These are phyloP conservation scores for Calendula officinalis DNA, from an alignment of 129 eudicot genomes.

Conservation along the genomic window DNA sequence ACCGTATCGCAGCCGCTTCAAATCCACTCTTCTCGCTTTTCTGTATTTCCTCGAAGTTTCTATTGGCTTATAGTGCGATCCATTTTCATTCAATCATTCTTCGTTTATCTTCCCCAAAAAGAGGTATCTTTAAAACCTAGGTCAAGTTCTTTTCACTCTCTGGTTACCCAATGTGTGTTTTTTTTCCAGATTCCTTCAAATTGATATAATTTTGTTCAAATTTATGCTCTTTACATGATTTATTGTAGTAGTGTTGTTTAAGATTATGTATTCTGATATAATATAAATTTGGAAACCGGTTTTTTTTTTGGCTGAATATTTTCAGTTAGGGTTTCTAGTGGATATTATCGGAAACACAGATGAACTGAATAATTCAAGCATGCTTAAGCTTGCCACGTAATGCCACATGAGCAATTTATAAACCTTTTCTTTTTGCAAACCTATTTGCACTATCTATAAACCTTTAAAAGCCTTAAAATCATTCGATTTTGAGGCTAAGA, in stretches of 20 bases:
- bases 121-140: slow-evolving; percentile 23
- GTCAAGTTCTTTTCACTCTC: slow-evolving; percentile 14
- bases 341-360: not conserved
- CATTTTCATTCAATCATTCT: not conserved
- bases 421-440: no score
- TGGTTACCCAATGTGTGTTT: not conserved
- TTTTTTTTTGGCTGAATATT: slow-evolving; percentile 12
- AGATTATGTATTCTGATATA: slow-evolving; percentile 4
- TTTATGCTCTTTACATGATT: slow-evolving; percentile 10
- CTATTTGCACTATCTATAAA: no score
- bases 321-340: slow-evolving; percentile 4
- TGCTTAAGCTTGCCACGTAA: no score
- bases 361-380: no score
- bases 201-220: slow-evolving; percentile 5
- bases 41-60: not conserved
- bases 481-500: no score
- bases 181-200: not conserved
- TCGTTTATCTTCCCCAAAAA: not conserved
- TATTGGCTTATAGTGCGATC: not conserved
- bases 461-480: no score
- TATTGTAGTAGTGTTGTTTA: not conserved
- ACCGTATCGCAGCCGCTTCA: slow-evolving; percentile 20
- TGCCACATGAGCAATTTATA: no score
- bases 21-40: slow-evolving; percentile 1
- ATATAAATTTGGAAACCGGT: not conserved